Evolutionary conservation across 805 yeast species (phyloP).

Genomic region (Zygotorulaspora sp.): DNA sequence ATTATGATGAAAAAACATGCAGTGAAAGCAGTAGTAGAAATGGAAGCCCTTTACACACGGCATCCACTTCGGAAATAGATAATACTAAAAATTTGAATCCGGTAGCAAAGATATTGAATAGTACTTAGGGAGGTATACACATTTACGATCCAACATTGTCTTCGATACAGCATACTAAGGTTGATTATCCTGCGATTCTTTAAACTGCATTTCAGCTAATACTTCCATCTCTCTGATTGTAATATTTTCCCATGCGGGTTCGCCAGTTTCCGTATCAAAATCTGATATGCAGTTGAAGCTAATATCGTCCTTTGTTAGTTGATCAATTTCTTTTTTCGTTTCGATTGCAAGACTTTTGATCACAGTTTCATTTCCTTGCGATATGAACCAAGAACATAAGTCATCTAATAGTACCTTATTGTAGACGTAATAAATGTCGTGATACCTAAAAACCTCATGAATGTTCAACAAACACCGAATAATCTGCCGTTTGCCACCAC

Average conservation of each 20-base stretch:
- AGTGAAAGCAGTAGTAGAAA: slow-evolving; percentile 32
- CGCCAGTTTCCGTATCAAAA: slow-evolving; percentile 35
- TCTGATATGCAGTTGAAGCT: slow-evolving; percentile 41
- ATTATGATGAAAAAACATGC: slow-evolving; percentile 29
- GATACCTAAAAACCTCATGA: slow-evolving; percentile 72
- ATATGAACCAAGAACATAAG: slow-evolving; percentile 65
- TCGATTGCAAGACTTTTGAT: slow-evolving; percentile 66
- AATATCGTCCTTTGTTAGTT: slow-evolving; percentile 43
- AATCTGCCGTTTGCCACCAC: slow-evolving; percentile 65
- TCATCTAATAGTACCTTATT: slow-evolving; percentile 75
- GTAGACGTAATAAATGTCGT: slow-evolving; percentile 81
- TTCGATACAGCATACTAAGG: too few species aligned
- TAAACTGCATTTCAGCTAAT: slow-evolving; percentile 49
- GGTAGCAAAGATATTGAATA: slow-evolving; percentile 15
- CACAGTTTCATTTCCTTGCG: slow-evolving; percentile 52
- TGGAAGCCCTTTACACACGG: slow-evolving; percentile 17
- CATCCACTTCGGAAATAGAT: background rate
- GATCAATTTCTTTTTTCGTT: slow-evolving; percentile 41
- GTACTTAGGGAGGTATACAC: slow-evolving; percentile 6
- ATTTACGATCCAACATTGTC: too few species aligned
- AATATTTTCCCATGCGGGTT: slow-evolving; percentile 41
- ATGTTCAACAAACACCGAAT: slow-evolving; percentile 55
- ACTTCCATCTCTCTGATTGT: slow-evolving; percentile 54
- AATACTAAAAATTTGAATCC: slow-evolving; percentile 8
- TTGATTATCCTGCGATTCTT: slow-evolving; percentile 15